phyloP scores from a whole-genome alignment of 192 early-diverging fungal species.

The Coemansia sp. region DNA sequence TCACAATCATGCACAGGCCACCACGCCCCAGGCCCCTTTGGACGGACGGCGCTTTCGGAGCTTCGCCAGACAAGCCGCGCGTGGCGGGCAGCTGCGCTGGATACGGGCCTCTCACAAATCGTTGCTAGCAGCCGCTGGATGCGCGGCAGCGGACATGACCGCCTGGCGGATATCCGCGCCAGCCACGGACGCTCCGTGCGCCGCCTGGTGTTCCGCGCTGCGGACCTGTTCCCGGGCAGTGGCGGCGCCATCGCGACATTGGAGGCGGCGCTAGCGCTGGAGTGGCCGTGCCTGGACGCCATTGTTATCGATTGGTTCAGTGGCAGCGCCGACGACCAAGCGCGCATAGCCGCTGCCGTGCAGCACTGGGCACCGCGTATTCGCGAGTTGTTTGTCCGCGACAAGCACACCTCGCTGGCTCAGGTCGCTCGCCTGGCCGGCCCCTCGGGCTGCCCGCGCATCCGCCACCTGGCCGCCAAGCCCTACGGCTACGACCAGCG shows the following conservation, averaged over 20 bases:
- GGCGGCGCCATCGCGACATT: conserved; percentile 6
- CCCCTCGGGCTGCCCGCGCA: neutral
- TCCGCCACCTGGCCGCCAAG: conserved; percentile 23
- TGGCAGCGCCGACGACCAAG: conserved; percentile 9
- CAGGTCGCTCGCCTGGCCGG: conserved; percentile 3
- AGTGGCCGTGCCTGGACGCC: conserved; percentile 26
- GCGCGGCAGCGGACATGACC: conserved; percentile 8
- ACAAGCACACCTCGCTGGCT: conserved; percentile 19
- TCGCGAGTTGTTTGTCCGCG: conserved; percentile 30
- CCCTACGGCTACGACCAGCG: conserved; percentile 42
- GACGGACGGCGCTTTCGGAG: conserved; percentile 9
- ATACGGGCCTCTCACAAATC: conserved; percentile 19
- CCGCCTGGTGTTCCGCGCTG: conserved; percentile 35
- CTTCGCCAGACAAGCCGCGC: conserved; percentile 33
- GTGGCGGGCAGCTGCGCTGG: conserved; percentile 34
- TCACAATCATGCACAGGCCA: conserved; percentile 18
- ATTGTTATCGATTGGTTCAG: conserved; percentile 42
- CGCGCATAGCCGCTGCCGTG: conserved; percentile 18
- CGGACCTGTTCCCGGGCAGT: conserved; percentile 18
- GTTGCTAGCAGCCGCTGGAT: conserved; percentile 44
- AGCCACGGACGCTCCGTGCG: conserved; percentile 11
- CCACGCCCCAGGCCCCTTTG: conserved; percentile 36
- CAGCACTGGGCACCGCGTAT: conserved; percentile 14
- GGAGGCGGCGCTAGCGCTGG: conserved; percentile 26
- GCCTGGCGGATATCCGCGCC: conserved; percentile 11